These are phyloP conservation scores for Quercus cerris DNA, from an alignment of 306 rosid species.

Conservation along the genomic window DNA sequence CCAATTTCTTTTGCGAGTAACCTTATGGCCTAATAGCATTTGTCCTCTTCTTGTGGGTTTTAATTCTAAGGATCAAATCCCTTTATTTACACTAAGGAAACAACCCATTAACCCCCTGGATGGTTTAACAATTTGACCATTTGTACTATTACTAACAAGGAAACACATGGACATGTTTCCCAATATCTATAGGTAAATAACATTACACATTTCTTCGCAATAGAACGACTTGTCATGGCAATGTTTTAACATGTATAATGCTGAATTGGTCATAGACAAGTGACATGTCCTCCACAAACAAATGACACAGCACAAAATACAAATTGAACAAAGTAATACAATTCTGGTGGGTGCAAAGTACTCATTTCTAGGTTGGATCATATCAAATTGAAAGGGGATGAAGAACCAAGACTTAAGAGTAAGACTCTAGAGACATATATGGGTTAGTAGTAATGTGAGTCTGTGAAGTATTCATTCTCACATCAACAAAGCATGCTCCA, in stretches of 20 bases:
- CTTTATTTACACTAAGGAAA: not conserved
- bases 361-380: constrained; percentile 37
- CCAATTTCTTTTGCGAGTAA: too few species aligned
- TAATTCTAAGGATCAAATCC: too few species aligned
- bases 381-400: constrained; percentile 9
- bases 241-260: constrained; percentile 28
- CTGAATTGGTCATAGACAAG: constrained; percentile 40
- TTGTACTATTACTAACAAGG: constrained; percentile 15
- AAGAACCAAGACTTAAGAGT: not conserved
- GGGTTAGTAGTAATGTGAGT: constrained; percentile 3
- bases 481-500: not conserved
- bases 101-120: not conserved
- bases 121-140: not conserved
- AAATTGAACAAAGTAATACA: constrained; percentile 20
- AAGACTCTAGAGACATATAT: too few species aligned
- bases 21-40: too few species aligned
- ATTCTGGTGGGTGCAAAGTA: constrained; percentile 20
- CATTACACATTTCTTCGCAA: constrained; percentile 26
- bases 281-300: constrained; percentile 34
- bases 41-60: too few species aligned
- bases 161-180: constrained; percentile 32
- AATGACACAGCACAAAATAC: constrained; percentile 22
- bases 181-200: constrained; percentile 10
- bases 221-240: constrained; percentile 32
- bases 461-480: constrained; percentile 7